These are phyloP conservation scores for Glomus cerebriforme DNA, from an alignment of 192 early-diverging fungal genomes.

Conservation along the genomic window DNA sequence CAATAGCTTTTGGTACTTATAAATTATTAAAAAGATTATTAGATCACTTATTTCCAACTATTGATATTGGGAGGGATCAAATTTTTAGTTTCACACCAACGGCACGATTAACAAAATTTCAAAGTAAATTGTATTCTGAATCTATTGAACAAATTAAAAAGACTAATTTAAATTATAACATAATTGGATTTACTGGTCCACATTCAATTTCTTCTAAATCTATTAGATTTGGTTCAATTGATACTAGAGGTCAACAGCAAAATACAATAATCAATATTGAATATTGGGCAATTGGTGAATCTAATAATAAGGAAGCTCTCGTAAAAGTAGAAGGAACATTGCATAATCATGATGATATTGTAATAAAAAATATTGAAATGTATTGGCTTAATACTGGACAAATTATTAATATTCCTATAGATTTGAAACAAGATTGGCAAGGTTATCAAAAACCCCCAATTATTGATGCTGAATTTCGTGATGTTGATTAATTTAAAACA, in stretches of 20 bases:
- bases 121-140: background rate
- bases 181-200: background rate
- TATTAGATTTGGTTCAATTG: background rate
- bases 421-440: too few species aligned
- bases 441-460: background rate
- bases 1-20: background rate
- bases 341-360: background rate
- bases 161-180: background rate
- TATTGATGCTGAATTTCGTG: background rate
- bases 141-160: background rate
- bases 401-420: background rate
- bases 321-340: background rate
- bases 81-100: background rate
- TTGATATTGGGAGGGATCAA: background rate
- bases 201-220: background rate
- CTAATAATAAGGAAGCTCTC: background rate
- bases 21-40: background rate
- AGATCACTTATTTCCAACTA: background rate
- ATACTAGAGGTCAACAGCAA: background rate
- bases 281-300: background rate
- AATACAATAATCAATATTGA: background rate
- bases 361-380: background rate
- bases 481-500: background rate
- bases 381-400: background rate
- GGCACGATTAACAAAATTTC: background rate